A percentile compares a stretch with the other conserved stretches of the same genome.
Evolutionary conservation across 75 land plant species (phyloP).

Genomic region (Selaginella moellendorffii): DNA sequence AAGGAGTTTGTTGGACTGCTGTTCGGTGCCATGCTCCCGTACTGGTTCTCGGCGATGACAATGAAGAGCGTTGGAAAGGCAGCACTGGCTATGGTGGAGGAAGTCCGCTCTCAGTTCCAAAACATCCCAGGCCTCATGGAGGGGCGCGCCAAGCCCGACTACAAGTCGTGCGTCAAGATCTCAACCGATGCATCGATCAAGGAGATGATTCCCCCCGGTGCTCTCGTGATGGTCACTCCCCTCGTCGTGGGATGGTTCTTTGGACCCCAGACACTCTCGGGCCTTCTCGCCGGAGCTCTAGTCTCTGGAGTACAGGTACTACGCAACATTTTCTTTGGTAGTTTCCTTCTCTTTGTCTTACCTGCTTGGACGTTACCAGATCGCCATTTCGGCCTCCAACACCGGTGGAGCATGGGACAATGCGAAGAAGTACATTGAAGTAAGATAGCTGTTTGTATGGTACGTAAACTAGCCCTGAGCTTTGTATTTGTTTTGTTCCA

Average conservation of each 20-base stretch:
- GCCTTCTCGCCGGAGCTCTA: slow-evolving; percentile 51
- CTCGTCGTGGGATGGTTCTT: slow-evolving; percentile 53
- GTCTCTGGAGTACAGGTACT: slow-evolving; percentile 54
- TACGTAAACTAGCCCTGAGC: background rate
- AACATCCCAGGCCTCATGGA: slow-evolving; percentile 53
- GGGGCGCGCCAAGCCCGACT: slow-evolving; percentile 48
- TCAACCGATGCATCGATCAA: slow-evolving; percentile 58
- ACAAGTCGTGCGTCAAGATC: slow-evolving; percentile 54
- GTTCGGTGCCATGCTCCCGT: slow-evolving; percentile 68
- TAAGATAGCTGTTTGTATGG: background rate
- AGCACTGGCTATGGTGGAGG: slow-evolving; percentile 74
- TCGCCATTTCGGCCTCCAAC: slow-evolving; percentile 64
- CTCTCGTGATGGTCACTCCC: slow-evolving; percentile 55
- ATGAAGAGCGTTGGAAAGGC: slow-evolving; percentile 77
- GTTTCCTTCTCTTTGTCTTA: background rate
- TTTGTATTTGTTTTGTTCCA: slow-evolving; percentile 13
- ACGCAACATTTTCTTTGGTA: background rate
- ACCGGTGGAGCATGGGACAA: slow-evolving; percentile 72
- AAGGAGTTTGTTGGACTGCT: slow-evolving; percentile 61
- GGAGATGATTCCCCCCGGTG: slow-evolving; percentile 64
- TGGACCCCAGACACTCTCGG: slow-evolving; percentile 57
- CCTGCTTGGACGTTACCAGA: slow-evolving; percentile 14
- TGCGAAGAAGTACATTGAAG: slow-evolving; percentile 76
- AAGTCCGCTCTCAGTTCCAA: slow-evolving; percentile 58
- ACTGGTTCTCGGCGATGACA: slow-evolving; percentile 82